Base-by-base conservation (phyloP, 352 stramenopile genomes). In the Phytophthora ohioensis region DNA sequence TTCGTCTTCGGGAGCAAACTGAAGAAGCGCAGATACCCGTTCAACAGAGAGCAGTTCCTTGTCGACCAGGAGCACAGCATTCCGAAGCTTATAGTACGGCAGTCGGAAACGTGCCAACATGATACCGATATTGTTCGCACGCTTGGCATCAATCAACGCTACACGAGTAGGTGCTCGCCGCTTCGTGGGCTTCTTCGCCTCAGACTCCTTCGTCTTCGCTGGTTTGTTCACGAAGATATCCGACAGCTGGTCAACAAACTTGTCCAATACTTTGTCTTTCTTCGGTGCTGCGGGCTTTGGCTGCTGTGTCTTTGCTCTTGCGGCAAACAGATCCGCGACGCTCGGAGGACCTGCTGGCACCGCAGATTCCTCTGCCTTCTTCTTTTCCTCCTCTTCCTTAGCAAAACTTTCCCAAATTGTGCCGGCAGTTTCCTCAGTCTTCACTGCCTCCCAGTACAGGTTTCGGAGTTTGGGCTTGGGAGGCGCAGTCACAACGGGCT, bases 41-140 rank as follows among this genome's bases (percentile, higher is more conserved):
- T 95, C 88, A 36, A 87, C 81, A 7, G 86, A 92, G 11, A 95
- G 69, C 34, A 89, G 49, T 27, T 93, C 78, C 53, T 93, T 93
- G 71, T 95, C 88, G 5, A 95, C 82, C 34, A 91, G 51, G 17
- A 95, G 54, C n/a, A 95, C 82, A 15, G 88, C 85, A 49, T 92
- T 78, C 32, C 85, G 80, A 68, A 95, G 90, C 61, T 90, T 90
- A 41, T 76, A 78, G 65, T 95, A 95, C 32, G 88, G 88, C 46
- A 95, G 34, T n/a, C 88, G 85, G 63, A 95, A 95, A 34, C 88
- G 81, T 15, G 88, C 88, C 9, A 95, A 59, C 88, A 95, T 93
- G 67, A 95, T 95, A 55, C 88, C 88, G 41, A 95, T 94, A 39
- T 95, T 95, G 75, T 94, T 95, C 6, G 88, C 88, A 13, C 88